phyloP scores from a whole-genome alignment of 225 moss, liverwort and hornwort genomes.

The Marchantia paleacea region DNA sequence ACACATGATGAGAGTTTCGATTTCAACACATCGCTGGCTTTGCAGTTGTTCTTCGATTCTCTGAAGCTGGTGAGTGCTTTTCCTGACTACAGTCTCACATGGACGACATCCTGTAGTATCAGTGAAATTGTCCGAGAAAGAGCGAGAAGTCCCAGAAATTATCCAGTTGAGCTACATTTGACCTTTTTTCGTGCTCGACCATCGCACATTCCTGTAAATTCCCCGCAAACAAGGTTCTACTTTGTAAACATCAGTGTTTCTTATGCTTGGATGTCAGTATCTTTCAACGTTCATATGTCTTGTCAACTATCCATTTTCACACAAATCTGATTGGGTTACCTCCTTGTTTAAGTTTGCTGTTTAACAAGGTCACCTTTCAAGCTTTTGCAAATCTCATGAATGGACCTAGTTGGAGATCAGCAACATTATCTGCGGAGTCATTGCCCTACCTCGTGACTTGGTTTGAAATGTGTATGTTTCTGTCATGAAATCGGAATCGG shows the following conservation, averaged over 20 bases:
- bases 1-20: conserved; percentile 17
- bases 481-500: neutral
- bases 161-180: neutral
- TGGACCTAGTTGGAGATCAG: neutral
- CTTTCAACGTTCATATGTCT: too few relatives aligned
- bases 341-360: neutral
- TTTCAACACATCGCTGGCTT: conserved; percentile 29
- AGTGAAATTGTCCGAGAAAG: neutral
- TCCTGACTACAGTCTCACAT: neutral
- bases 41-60: conserved; percentile 29
- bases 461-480: neutral
- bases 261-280: too few relatives aligned
- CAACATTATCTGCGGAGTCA: neutral
- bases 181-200: neutral
- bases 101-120: neutral
- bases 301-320: neutral
- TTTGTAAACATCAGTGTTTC: neutral
- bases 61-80: conserved; percentile 39
- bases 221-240: neutral
- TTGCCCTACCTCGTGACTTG: neutral
- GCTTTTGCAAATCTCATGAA: neutral
- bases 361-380: neutral
- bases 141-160: neutral
- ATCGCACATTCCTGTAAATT: neutral
- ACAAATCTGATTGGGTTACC: neutral